Evolutionary conservation across 208 protist species (phyloP).

Genomic region (Trypanosoma grayi): DNA sequence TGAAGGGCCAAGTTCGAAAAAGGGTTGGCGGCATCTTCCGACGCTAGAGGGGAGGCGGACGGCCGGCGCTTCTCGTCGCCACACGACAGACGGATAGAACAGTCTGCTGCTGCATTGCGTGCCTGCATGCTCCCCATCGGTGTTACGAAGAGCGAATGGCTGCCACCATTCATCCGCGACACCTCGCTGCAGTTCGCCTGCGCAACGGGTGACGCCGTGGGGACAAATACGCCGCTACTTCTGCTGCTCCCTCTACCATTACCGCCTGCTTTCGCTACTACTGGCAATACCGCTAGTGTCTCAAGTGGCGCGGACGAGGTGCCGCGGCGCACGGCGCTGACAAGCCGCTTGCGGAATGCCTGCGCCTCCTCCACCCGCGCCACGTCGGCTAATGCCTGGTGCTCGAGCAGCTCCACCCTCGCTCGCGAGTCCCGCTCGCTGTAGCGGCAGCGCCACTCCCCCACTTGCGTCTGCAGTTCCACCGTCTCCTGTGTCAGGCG

Average conservation of each 20-base stretch:
- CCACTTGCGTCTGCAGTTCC: slow-evolving; percentile 3
- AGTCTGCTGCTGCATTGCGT: background rate
- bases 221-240: no score
- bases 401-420: slow-evolving; percentile 9
- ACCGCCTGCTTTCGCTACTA: no score
- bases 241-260: no score
- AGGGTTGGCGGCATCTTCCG: slow-evolving; percentile 2
- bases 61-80: background rate
- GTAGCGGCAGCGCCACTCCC: slow-evolving; percentile 11
- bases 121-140: no score
- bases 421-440: slow-evolving; percentile 14
- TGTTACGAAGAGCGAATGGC: no score
- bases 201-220: no score
- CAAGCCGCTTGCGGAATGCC: slow-evolving; percentile 9
- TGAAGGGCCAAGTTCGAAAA: background rate
- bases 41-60: background rate
- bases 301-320: background rate
- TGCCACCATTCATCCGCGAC: no score
- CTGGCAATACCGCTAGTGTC: background rate
- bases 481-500: background rate
- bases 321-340: slow-evolving; percentile 5
- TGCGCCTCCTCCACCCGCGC: slow-evolving; percentile 7
- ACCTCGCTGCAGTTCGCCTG: no score
- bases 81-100: background rate
- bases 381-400: slow-evolving; percentile 2